Evolutionary conservation across 163 green algal species (phyloP), one percentile per base, ranked within the genome.

Genomic region (Scenedesmus sp.): DNA sequence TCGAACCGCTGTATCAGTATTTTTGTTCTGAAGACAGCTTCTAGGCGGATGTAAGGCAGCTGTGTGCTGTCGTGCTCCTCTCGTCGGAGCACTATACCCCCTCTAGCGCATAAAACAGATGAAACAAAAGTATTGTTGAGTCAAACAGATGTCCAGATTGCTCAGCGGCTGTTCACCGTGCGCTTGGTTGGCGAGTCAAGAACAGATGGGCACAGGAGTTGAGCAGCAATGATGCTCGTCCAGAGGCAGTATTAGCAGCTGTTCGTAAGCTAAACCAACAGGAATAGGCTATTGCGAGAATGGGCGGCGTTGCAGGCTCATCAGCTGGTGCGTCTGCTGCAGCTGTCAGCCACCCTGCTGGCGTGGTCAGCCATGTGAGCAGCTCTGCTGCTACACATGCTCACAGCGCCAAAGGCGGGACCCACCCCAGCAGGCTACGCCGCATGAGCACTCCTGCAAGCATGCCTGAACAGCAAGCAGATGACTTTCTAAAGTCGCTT

Each of bases 381-480:
- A 52, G 77, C 46, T 26, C 4, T 34, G 46, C 46, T n/a, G 77
- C 46, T 9, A 13, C 34, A 8, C 34, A 84, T 56, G 77, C 77
- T 59, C 34, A 57, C 12, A 60, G 34, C 77, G 59, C 2, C 70
- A 52, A 76, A 76, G 70, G 23, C 23, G 5, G 13, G 23, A 1
- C 18, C 2, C 70, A 79, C 3, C 84, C 84, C 62, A 89, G 84
- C 62, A 79, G 84, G 60, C 62, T 89, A 4, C n/a, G 62, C 3
- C 66, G 84, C n/a, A 82, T 81, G 84, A 89, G 84, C 34, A 54
- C 46, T 18, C 34, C 84, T 52, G 55, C 70, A 46, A 79, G 23
- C 70, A 52, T 15, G 3, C 23, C 70, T 79, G 70, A 79, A 5
- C 70, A 79, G 70, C 70, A 52, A 52, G 23, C 70, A 79, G 20